Evolutionary conservation across 306 rosid genomes (phyloP).

Genomic region (Dalbergia cultrata): DNA sequence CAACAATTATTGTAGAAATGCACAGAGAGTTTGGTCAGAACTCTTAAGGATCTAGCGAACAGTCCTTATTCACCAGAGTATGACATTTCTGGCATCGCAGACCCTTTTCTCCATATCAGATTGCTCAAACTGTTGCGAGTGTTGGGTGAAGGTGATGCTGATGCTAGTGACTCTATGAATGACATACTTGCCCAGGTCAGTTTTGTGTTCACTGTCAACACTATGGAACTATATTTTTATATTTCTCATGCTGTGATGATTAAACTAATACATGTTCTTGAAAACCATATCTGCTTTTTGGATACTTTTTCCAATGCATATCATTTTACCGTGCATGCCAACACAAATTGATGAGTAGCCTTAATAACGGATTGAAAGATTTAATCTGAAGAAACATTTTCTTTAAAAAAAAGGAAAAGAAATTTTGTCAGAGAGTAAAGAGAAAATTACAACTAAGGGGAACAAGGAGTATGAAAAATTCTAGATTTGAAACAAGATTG

Average conservation of each 20-base stretch:
- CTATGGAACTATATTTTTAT: constrained; percentile 33
- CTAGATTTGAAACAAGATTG: constrained; percentile 15
- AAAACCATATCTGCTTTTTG: constrained; percentile 25
- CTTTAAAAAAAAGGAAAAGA: neutral
- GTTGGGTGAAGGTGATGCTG: constrained; percentile 92
- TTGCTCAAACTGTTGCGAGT: constrained; percentile 87
- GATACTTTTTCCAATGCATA: constrained; percentile 31
- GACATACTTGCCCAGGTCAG: constrained; percentile 99
- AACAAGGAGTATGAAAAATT: constrained; percentile 6
- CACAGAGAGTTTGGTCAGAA: constrained; percentile 89
- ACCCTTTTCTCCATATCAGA: constrained; percentile 96
- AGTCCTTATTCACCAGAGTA: constrained; percentile 97
- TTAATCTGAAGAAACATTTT: neutral
- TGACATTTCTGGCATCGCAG: constrained; percentile 95
- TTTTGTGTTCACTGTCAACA: constrained; percentile 26
- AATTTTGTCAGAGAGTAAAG: neutral
- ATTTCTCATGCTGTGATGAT: constrained; percentile 6
- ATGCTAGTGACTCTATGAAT: constrained; percentile 94
- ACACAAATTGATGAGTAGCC: neutral
- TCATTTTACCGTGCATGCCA: constrained; percentile 7
- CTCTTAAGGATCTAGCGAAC: constrained; percentile 85
- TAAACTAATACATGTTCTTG: constrained; percentile 27
- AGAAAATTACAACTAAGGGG: neutral
- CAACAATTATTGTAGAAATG: constrained; percentile 73
- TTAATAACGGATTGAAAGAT: constrained; percentile 15